Evolutionary conservation across 2,329 filamentous ascomycete species (phyloP), one percentile per base, ranked within the genome.

Genomic region (Fusarium sp.): DNA sequence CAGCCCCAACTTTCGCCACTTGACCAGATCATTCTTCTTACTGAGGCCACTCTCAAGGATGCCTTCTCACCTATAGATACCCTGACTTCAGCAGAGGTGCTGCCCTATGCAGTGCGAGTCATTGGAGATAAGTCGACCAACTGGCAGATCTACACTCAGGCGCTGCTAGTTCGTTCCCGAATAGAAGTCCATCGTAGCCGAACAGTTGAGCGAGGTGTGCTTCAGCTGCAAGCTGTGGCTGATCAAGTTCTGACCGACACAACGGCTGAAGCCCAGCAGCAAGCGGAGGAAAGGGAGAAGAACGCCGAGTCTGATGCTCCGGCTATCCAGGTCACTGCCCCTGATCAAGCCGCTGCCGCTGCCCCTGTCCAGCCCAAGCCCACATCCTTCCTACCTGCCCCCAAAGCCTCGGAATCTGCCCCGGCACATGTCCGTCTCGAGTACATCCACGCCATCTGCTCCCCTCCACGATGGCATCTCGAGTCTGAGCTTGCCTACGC

Each of bases 61-160:
- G 94, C 93, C 0, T 92, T 90, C 67, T 91, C 94, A 0, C 94
- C 96, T 0, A 85, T 90, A 1, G 92, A 98, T 77, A 91, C 92
- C 0, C 84, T 99, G 1, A 98, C 95, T 0, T 87, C 94, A n/a
- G 95, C 98, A 80, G 94, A 98, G 77, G 95, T 97, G 6, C 81
- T 97, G 1, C 96, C 96, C 0, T 99, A 95, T 77, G 96, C 96
- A 1, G 91, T 91, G 3, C 89, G 96, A 40, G 96, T 98, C 0
- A 85, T 99, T 2, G 88, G 92, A 10, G 94, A 96, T 64, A 95
- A 95, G 72, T 92, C 92, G 45, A 95, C 94, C 1, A 99, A 98
- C 79, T 99, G 96, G 96, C 96, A 98, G 78, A 91, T 98, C 34
- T 98, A 98, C 77, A 98, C 96, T 0, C 95, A 98, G 77, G 96